Percentiles rank a stretch among this genome's conserved stretches.
Evolutionary conservation across 495 filamentous ascomycete species (phyloP).

Genomic region (Amphirosellinia nigrospora): DNA sequence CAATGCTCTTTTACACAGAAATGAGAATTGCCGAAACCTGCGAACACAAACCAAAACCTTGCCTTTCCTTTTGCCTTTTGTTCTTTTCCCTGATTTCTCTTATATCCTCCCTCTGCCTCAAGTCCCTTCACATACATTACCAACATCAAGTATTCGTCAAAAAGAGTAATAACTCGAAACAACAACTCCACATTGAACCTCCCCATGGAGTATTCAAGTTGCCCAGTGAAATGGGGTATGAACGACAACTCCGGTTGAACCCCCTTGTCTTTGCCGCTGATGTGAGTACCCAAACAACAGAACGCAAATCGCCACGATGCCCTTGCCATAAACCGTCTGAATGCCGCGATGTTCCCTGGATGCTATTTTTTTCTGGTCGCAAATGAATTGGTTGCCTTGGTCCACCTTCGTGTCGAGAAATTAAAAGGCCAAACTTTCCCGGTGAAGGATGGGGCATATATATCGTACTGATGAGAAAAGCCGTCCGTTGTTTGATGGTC

Average conservation of each 20-base stretch:
- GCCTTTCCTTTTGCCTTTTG: constrained; percentile 8
- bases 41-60: constrained; percentile 14
- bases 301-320: constrained; percentile 34
- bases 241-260: constrained; percentile 27
- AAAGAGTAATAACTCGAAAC: constrained; percentile 13
- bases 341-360: constrained; percentile 29
- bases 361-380: constrained; percentile 12
- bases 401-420: not conserved
- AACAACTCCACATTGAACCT: constrained; percentile 19
- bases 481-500: constrained; percentile 28
- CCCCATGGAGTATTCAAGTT: constrained; percentile 17
- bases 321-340: constrained; percentile 33
- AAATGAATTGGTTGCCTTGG: constrained; percentile 13
- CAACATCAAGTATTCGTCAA: constrained; percentile 18
- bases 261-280: constrained; percentile 6
- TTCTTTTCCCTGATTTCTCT: not conserved
- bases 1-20: constrained; percentile 26
- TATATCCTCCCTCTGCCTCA: not conserved
- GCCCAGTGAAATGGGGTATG: constrained; percentile 18
- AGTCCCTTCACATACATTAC: constrained; percentile 22
- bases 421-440: constrained; percentile 6
- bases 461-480: not conserved
- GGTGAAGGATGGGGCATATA: not conserved
- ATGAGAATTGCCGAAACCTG: constrained; percentile 12
- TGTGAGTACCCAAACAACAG: constrained; percentile 25